These are phyloP conservation scores for Erigeron philadelphicus DNA, from an alignment of 140 eudicot species.

Conservation along the genomic window DNA sequence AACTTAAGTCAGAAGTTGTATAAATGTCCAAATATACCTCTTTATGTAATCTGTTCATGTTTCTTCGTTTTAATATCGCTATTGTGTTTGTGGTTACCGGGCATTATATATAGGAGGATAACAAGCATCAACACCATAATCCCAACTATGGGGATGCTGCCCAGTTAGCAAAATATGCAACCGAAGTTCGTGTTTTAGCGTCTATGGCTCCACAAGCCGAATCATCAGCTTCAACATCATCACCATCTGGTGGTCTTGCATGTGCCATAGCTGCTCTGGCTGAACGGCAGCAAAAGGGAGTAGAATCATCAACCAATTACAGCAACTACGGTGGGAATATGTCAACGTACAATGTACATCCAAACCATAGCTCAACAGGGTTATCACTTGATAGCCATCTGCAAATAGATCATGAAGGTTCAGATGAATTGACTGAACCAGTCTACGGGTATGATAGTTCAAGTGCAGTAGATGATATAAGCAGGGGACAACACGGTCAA, in stretches of 20 bases:
- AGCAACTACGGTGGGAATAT: slow-evolving; percentile 33
- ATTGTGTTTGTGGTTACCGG: not conserved
- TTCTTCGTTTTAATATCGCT: not conserved
- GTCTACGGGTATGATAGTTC: slow-evolving; percentile 33
- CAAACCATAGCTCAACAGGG: slow-evolving; percentile 31
- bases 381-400: slow-evolving; percentile 39
- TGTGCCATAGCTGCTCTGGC: slow-evolving; percentile 88
- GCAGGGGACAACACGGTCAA: slow-evolving; percentile 19
- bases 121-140: slow-evolving; percentile 37
- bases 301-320: slow-evolving; percentile 48
- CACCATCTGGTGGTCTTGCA: slow-evolving; percentile 93
- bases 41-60: no score
- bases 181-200: slow-evolving; percentile 41
- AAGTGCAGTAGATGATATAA: slow-evolving; percentile 21
- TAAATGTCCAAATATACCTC: no score
- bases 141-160: slow-evolving; percentile 37
- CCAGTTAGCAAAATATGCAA: slow-evolving; percentile 45
- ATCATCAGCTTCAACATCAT: slow-evolving; percentile 47
- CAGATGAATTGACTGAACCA: slow-evolving; percentile 32
- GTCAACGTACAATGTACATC: slow-evolving; percentile 44
- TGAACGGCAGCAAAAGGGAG: slow-evolving; percentile 64
- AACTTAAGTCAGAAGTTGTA: no score
- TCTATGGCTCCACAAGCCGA: slow-evolving; percentile 44
- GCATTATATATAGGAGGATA: slow-evolving; percentile 50
- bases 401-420: slow-evolving; percentile 36